Conservation (phyloP, 2,329 filamentous ascomycete species). For the Trichoderma sp. region DNA sequence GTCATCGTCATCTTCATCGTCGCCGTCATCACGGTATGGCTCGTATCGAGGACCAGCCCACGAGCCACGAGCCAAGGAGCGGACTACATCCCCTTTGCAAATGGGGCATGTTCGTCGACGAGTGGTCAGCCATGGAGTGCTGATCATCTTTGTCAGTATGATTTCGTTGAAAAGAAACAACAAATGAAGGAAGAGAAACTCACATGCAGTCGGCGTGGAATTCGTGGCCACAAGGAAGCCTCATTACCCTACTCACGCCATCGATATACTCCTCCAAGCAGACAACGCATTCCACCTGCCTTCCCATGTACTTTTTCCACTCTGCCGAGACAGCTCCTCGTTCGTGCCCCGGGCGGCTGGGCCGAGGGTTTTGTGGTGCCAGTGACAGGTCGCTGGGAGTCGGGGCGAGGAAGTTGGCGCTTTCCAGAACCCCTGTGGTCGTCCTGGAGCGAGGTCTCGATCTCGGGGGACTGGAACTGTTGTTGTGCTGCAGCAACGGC, state of each 20-base stretch:
- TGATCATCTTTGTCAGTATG: constrained; percentile 41
- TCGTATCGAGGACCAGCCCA: constrained; percentile 57
- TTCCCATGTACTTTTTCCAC: constrained; percentile 68
- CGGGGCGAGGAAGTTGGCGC: constrained; percentile 49
- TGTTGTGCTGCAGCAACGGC: constrained; percentile 69
- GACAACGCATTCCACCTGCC: constrained; percentile 87
- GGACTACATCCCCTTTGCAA: constrained; percentile 95
- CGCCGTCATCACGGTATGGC: constrained; percentile 56
- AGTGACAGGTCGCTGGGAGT: constrained; percentile 48
- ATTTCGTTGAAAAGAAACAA: constrained; percentile 31
- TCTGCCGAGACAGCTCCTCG: constrained; percentile 53
- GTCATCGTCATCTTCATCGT: constrained; percentile 41
- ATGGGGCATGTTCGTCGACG: constrained; percentile 96
- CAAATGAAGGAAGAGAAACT: constrained; percentile 48
- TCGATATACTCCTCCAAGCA: constrained; percentile 96
- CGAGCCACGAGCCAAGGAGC: constrained; percentile 60
- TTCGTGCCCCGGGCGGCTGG: constrained; percentile 46
- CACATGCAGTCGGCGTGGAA: constrained; percentile 99
- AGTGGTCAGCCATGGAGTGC: constrained; percentile 95
- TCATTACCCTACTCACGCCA: constrained; percentile 94
- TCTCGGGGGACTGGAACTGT: constrained; percentile 50
- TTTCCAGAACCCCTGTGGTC: constrained; percentile 61
- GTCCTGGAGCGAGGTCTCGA: constrained; percentile 67
- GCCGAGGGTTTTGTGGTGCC: constrained; percentile 38
- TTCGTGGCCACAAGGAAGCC: constrained; percentile 93